Conservation (phyloP, 1,284 basidiomycete species). For the Tilletia walkeri region DNA sequence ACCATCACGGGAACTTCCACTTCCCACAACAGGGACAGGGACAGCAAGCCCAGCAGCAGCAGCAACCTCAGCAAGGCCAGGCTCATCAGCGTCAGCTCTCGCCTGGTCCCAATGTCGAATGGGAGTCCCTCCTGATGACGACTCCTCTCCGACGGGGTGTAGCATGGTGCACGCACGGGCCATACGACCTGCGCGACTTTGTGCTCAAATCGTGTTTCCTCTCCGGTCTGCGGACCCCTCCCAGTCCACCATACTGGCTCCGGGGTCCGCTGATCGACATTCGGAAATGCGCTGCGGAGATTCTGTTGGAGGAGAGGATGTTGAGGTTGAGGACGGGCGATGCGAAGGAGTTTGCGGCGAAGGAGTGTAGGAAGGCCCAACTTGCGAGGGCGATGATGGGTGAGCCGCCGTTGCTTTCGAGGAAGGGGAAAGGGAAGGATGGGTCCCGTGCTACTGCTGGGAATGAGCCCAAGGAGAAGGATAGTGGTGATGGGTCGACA, state of each 20-base stretch:
- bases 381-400: slow-evolving; percentile 16
- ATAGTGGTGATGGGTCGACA: background rate
- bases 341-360: slow-evolving; percentile 13
- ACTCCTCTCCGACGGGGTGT: slow-evolving; percentile 28
- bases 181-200: slow-evolving; percentile 75
- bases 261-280: slow-evolving; percentile 49
- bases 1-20: background rate
- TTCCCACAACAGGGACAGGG: background rate
- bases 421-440: slow-evolving; percentile 23
- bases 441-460: background rate
- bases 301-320: slow-evolving; percentile 34
- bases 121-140: background rate
- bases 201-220: slow-evolving; percentile 74
- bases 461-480: background rate
- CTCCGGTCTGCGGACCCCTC: slow-evolving; percentile 48
- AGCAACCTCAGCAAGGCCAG: background rate
- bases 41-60: background rate
- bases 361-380: background rate
- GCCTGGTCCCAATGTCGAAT: background rate
- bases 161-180: slow-evolving; percentile 61
- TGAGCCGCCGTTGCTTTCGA: slow-evolving; percentile 14
- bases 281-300: slow-evolving; percentile 47
- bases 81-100: background rate
- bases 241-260: slow-evolving; percentile 33
- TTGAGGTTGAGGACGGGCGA: background rate